Conservation (phyloP, 2,329 filamentous ascomycete species). For the Sordariomycetes sp. region DNA sequence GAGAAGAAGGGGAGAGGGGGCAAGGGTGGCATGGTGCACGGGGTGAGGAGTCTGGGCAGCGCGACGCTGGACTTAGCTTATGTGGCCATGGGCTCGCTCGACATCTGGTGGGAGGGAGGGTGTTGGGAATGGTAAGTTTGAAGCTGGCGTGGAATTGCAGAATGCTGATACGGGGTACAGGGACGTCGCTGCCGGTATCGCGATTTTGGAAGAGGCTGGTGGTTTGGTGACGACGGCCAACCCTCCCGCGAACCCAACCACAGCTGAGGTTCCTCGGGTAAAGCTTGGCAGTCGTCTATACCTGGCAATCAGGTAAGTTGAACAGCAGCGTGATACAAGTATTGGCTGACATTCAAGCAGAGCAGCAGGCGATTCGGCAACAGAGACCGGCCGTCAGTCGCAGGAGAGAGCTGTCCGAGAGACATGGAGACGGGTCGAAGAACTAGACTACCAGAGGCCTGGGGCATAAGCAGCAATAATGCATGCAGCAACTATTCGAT, state of each 20-base stretch:
- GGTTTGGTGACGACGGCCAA: constrained; percentile 68
- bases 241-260: constrained; percentile 49
- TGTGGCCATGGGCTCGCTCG: constrained; percentile 64
- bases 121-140: constrained; percentile 65
- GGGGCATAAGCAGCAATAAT: constrained; percentile 33
- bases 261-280: constrained; percentile 47
- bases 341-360: constrained; percentile 22
- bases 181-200: constrained; percentile 71
- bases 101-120: constrained; percentile 78
- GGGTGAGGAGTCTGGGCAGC: constrained; percentile 59
- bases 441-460: constrained; percentile 58
- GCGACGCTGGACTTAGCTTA: constrained; percentile 69
- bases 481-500: no score
- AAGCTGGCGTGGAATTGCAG: neutral
- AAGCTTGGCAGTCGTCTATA: constrained; percentile 61
- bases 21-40: constrained; percentile 72
- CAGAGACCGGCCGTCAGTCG: constrained; percentile 54
- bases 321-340: neutral
- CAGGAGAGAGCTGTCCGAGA: constrained; percentile 65
- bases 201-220: constrained; percentile 64
- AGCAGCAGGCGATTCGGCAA: constrained; percentile 52
- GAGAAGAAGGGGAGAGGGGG: constrained; percentile 54
- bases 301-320: constrained; percentile 53
- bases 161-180: constrained; percentile 19
- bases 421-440: constrained; percentile 60